phyloP scores from a whole-genome alignment of 2,329 filamentous ascomycete genomes.

The Tolypocladium ophioglossoides region DNA sequence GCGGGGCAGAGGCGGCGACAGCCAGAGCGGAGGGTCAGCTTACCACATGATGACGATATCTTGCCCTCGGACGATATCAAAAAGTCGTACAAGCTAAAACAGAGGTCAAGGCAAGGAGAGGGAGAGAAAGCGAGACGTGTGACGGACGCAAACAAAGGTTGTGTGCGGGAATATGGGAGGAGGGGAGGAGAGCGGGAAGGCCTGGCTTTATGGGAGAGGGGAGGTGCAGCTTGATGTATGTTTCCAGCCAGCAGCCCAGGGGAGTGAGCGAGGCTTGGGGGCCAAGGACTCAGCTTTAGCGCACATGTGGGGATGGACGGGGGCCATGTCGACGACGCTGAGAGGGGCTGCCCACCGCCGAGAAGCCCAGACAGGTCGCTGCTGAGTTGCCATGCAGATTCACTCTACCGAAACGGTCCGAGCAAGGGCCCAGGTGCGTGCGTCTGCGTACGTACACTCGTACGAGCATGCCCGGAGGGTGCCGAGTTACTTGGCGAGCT shows the following conservation, averaged over 20 bases:
- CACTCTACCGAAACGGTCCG: background rate
- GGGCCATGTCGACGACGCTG: background rate
- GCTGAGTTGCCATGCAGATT: background rate
- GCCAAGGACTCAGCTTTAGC: conserved; percentile 10
- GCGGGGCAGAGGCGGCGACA: conserved; percentile 9
- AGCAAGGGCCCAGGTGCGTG: background rate
- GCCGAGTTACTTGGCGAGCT: background rate
- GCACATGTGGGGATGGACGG: conserved; percentile 5
- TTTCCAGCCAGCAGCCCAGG: too few relatives aligned
- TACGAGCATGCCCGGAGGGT: background rate
- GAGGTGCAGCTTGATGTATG: conserved; percentile 6
- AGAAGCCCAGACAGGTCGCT: background rate
- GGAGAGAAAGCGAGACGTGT: background rate
- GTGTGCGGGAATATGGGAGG: conserved; percentile 2
- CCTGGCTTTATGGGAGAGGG: conserved; percentile 8
- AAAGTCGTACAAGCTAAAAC: background rate
- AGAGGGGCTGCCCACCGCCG: background rate
- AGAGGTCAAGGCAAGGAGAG: conserved; percentile 1
- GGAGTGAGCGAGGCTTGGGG: conserved; percentile 11
- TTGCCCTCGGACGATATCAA: conserved; percentile 4
- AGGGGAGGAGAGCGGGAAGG: background rate
- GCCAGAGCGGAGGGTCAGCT: conserved; percentile 2
- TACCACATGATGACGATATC: conserved; percentile 13
- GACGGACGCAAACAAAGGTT: background rate
- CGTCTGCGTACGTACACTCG: background rate